Evolutionary conservation across 2,329 filamentous ascomycete species (phyloP), one percentile per base, ranked within the genome.

Genomic region (Exserohilum turcica): DNA sequence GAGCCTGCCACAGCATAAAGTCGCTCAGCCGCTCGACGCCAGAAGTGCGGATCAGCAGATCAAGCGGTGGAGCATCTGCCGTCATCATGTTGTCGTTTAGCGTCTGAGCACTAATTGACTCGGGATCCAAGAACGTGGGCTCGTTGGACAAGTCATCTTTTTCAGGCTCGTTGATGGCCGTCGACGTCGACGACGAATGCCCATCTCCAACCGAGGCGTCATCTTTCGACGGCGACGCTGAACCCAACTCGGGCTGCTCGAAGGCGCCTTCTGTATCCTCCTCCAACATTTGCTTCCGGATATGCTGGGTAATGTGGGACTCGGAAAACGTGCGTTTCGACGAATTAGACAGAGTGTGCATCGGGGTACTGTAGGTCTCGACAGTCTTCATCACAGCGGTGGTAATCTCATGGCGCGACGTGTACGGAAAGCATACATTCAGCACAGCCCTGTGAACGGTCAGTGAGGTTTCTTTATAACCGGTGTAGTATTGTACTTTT

Each of bases 1-100:
- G 92, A 66, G 91, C 94, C 76, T 99, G 94, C 94, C 94, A 99
- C 29, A 99, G 86, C 92, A 99, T 94, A 67, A 97, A 99, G 73
- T 99, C 94, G 70, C 92, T 97, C 54, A 99, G 79, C 43, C 94
- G 84, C 74, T 92, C 89, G 12, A 99, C 94, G 24, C 92, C 93
- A 58, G 92, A 97, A 4, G 94, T 99, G 44, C 94, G 86, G 44
- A 99, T 84, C 48, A 99, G 86, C 10, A 99, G 82, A 70, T 99
- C 94, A 36, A 97, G 79, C 0, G 94, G 94, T 13, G 94, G 94
- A 57, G 90, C 87, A 47, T 86, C 85, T 43, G 88, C 85, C 3
- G 93, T 97, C 77, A 96, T 94, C 78, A 95, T 91, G 76, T 97
- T 91, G 56, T 86, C 85, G 48, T 88, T 88, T 48, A 99, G 80